phyloP scores from a whole-genome alignment of 2,329 filamentous ascomycete species.

The Xylaria polymorpha region DNA sequence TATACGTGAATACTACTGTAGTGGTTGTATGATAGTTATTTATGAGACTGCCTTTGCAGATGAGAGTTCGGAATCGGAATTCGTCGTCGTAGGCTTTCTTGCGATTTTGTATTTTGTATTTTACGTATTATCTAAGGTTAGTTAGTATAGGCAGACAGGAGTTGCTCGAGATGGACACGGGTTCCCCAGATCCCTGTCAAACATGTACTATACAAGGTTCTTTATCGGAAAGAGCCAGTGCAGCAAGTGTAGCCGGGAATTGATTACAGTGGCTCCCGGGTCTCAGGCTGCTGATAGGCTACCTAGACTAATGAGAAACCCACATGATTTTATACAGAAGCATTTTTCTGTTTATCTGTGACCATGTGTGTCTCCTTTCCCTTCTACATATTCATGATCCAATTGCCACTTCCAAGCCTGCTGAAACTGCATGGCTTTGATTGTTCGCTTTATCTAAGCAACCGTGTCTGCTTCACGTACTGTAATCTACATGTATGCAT shows the following conservation, averaged over 20 bases:
- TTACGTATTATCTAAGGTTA: background rate
- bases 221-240: constrained; percentile 20
- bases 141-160: background rate
- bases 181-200: constrained; percentile 32
- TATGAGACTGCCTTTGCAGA: background rate
- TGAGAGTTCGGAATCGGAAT: background rate
- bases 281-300: constrained; percentile 12
- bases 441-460: background rate
- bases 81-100: background rate
- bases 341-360: constrained; percentile 6
- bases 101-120: constrained; percentile 5
- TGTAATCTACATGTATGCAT: background rate
- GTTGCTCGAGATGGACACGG: constrained; percentile 25
- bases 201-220: background rate
- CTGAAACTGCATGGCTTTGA: background rate
- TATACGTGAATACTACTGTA: too few relatives aligned
- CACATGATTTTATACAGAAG: constrained; percentile 2
- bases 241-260: background rate
- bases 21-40: background rate
- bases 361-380: background rate
- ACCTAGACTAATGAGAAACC: background rate
- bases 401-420: background rate
- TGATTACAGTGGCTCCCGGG: constrained; percentile 22
- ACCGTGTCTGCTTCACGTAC: background rate
- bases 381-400: background rate